Base-by-base conservation (phyloP, 2,329 filamentous ascomycete species). In the Cyphellophora europaea region DNA sequence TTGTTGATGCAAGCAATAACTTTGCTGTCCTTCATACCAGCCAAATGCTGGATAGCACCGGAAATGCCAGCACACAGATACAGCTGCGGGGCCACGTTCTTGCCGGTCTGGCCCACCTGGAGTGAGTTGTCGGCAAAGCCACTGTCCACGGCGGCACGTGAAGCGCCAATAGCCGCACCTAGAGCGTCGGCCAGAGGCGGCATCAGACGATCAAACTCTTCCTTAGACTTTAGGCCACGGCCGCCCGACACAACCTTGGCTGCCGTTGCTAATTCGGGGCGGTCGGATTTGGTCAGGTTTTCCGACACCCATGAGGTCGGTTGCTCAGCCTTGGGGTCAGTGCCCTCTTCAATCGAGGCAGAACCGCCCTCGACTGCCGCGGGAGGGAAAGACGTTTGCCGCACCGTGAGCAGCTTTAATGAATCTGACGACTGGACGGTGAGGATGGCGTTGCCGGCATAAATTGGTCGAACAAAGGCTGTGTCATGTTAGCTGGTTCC, bases 1-100 rank as follows among this genome's bases (percentile, higher is more conserved):
- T 98, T 98, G 72, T 98, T 98, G 56, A 98, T 96, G 11, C 86
- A 86, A 14, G 89, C 91, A 65, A 98, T 98, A 40, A 98, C 91
- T 69, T 98, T 98, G 69, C 87, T 95, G 57, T 98, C 91, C 74
- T 98, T 98, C 91, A 98, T 98, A 56, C 91, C 91, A 19, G 91
- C 91, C 63, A 98, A 63, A 69, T 98, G 91, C 66, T 98, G 91
- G 50, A 98, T 98, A 14, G 91, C 91, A 35, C 91, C 91, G 6
- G 86, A 94, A 51, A 98, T 96, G 54, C 91, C 91, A 10, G 89
- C 88, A 35, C 87, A 93, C 49, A 98, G 72, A 58, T 98, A 98
- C 42, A 98, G 68, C 61, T 98, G 81, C 40, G 91, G 91, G 30
- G 91, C 91, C 36, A 98, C 89, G 43, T 96, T 93, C 74, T 98